Conservation (phyloP, 1,284 basidiomycete genomes). For the Quambalaria eucalypti region DNA sequence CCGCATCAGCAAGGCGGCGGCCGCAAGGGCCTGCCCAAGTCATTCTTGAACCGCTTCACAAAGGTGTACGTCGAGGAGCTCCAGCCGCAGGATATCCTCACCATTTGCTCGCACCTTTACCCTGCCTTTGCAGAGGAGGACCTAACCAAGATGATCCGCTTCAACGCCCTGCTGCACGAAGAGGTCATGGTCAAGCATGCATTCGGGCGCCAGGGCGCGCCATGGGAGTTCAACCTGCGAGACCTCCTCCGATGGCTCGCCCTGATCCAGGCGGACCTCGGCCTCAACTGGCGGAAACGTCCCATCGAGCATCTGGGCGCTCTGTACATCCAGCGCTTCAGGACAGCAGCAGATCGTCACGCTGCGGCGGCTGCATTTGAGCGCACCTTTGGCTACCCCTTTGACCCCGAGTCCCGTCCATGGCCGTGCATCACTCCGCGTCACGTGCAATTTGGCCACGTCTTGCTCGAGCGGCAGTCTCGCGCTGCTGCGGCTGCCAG, state of each 20-base stretch:
- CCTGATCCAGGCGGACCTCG: constrained; percentile 51
- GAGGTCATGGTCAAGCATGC: constrained; percentile 60
- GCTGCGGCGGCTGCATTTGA: constrained; percentile 61
- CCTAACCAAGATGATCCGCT: constrained; percentile 72
- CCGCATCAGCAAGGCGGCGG: constrained; percentile 93
- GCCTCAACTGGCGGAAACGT: constrained; percentile 53
- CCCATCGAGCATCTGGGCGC: constrained; percentile 33
- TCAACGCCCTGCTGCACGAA: constrained; percentile 63
- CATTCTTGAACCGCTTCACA: constrained; percentile 94
- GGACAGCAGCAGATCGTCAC: constrained; percentile 60
- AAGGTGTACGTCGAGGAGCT: constrained; percentile 91
- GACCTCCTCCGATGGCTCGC: constrained; percentile 82
- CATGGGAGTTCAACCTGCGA: constrained; percentile 98
- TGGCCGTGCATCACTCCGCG: constrained; percentile 55
- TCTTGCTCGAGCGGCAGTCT: constrained; percentile 52
- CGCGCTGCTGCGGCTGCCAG: background rate
- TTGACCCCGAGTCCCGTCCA: constrained; percentile 46
- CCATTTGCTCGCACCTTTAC: constrained; percentile 70
- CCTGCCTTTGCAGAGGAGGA: constrained; percentile 54
- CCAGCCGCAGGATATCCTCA: constrained; percentile 64
- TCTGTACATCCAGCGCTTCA: constrained; percentile 75
- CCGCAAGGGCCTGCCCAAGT: constrained; percentile 92
- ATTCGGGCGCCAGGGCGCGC: constrained; percentile 75
- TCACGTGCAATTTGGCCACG: constrained; percentile 64
- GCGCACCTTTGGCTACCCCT: constrained; percentile 54